Evolutionary conservation across 2,329 filamentous ascomycete genomes (phyloP), one percentile per base, ranked within the genome.

Genomic region (Paraphaeosphaeria sporulosa): DNA sequence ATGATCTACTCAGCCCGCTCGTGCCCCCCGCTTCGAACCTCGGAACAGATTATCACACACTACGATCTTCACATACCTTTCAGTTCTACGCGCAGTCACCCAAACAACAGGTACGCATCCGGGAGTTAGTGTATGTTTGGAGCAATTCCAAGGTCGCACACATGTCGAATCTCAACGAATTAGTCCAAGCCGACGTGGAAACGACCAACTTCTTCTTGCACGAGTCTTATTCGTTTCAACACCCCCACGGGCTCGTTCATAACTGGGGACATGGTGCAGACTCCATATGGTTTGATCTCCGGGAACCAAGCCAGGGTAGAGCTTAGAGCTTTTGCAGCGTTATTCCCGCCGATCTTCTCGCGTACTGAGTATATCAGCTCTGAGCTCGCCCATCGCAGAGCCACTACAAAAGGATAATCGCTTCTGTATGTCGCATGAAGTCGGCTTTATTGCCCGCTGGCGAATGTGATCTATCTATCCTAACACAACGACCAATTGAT

Each of bases 191-290:
- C 27, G 56, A 57, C 15, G 50, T 21, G 12, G 30, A 21, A 19
- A 55, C 55, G 34, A 51, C 40, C 30, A 27, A 46, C 19, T 62
- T 56, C 40, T 62, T 62, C 25, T n/a, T 62, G 19, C 55, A 34
- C 6, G 32, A 53, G 38, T 36, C 40, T 9, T 30, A 21, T 43
- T 53, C 51, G 60, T 59, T 57, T 50, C 52, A 57, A 13, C 7
- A 23, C 3, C 51, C 52, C 7, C 3, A 36, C 9, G 34, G 19
- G n/a, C 15, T 55, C 17, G 59, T 61, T 27, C 47, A 32, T 9
- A 61, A 61, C 13, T 61, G 59, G 59, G 59, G 55, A 9, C 44
- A 47, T 30, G 51, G 36, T 38, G 19, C 30, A 13, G 47, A 56
- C 43, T 47, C 46, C 7, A 57, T 62, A 25, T 52, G 55, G 27